Base-by-base conservation (phyloP, 331 rosid species). In the Prunus yedoensis region DNA sequence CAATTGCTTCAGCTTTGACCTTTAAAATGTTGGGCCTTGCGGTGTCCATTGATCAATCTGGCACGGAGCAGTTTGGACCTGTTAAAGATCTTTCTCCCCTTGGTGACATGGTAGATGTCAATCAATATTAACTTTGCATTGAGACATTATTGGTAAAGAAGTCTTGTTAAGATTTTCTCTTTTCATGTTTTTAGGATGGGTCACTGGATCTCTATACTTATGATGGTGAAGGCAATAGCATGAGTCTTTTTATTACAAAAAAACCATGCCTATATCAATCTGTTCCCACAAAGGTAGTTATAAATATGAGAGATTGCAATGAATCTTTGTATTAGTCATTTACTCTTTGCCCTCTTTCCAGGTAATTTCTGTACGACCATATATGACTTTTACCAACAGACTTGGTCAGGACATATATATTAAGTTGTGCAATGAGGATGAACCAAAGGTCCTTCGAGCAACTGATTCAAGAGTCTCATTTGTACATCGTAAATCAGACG, bases 351-450 rank as follows among this genome's bases (percentile, higher is more conserved):
- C 71, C 53, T 79, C 47, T 62, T 82, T 82, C 49, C 86, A 95
- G 99, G 90, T 92, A 30, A 88, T 95, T 53, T 83, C 88, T 60
- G 76, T 95, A 76, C 93, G 97, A 47, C 97, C 99, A 57, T 95
- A 79, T 80, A 88, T 92, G 92, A 95, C 97, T 67, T 90, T 95
- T 84, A 95, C 99, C 67, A 95, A 95, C 81, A 91, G 99, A 81
- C 75, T 90, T 87, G 99, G 99, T 82, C 89, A 73, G 76, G 93
- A 92, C 79, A 77, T 92, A 78, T 85, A 77, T 78, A 77, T 95
- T 58, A 95, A 90, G 89, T 80, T 90, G 76, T 84, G 89, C 79
- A 58, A 67, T 61, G 97, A 89, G 83, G 99, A 95, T 71, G 94
- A 83, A 79, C 94, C 92, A 41, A 95, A 95, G 82, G 79, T 92